These are phyloP conservation scores for Yarrowia hollandica DNA, from an alignment of 805 yeast species.

Conservation along the genomic window DNA sequence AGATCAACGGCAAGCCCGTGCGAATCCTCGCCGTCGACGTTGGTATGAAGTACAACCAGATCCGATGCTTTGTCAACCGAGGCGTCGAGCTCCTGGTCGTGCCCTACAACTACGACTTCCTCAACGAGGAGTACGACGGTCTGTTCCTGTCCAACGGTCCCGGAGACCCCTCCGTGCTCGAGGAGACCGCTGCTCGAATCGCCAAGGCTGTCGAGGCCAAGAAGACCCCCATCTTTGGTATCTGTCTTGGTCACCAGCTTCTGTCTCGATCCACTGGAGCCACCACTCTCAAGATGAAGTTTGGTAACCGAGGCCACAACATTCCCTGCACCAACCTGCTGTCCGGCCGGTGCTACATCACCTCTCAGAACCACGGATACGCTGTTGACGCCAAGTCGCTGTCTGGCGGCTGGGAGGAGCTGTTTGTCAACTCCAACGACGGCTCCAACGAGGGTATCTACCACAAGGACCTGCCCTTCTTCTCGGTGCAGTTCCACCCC, in stretches of 20 bases:
- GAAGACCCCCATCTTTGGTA: conserved; percentile 92
- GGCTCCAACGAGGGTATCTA: conserved; percentile 98
- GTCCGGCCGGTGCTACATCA: conserved; percentile 95
- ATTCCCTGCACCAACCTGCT: conserved; percentile 89
- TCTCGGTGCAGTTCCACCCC: conserved; percentile 99
- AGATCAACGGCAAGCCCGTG: conserved; percentile 70
- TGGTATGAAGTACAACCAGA: conserved; percentile 97
- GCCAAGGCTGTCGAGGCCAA: conserved; percentile 57
- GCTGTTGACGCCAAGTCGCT: conserved; percentile 88
- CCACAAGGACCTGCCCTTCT: conserved; percentile 80
- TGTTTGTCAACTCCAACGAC: conserved; percentile 94
- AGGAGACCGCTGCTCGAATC: conserved; percentile 63
- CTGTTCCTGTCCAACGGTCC: conserved; percentile 97
- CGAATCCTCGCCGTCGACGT: conserved; percentile 91
- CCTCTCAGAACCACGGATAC: conserved; percentile 98
- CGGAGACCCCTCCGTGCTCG: conserved; percentile 93
- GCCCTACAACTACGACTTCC: conserved; percentile 90
- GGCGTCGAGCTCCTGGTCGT: conserved; percentile 96
- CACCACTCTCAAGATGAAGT: conserved; percentile 83
- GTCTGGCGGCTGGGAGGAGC: conserved; percentile 81
- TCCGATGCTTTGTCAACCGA: conserved; percentile 91
- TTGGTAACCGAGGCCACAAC: conserved; percentile 99
- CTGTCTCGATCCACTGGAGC: conserved; percentile 96
- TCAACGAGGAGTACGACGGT: conserved; percentile 85
- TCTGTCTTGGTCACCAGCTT: conserved; percentile 97